A percentile compares a stretch with the other conserved stretches of the same genome.
phyloP scores from a whole-genome alignment of 139 green algal species.

The Chlorella vulgaris region DNA sequence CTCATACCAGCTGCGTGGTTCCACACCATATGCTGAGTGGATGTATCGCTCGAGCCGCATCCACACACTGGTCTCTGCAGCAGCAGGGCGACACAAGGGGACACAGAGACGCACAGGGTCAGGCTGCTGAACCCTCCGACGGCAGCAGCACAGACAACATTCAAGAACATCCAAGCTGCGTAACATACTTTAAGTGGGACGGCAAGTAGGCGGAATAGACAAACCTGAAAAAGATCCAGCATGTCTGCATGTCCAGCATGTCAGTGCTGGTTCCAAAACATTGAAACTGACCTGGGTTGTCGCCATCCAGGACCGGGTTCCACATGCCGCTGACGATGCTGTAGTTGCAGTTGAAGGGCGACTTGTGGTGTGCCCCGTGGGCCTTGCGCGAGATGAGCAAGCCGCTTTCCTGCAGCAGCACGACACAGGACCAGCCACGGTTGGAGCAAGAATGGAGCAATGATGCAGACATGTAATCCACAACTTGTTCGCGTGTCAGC shows the following conservation, averaged over 20 bases:
- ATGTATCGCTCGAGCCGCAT: slow-evolving; percentile 70
- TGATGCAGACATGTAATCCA: no score
- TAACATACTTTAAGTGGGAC: no score
- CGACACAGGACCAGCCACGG: background rate
- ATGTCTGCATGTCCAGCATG: no score
- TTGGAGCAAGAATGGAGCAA: background rate
- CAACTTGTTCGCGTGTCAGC: no score
- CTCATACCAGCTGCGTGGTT: slow-evolving; percentile 91
- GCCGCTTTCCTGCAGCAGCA: slow-evolving; percentile 65
- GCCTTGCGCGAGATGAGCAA: slow-evolving; percentile 81
- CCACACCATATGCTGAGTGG: slow-evolving; percentile 72
- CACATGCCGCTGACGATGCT: slow-evolving; percentile 94
- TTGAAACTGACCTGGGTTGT: slow-evolving; percentile 16
- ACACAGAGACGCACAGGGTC: background rate
- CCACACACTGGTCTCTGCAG: slow-evolving; percentile 46
- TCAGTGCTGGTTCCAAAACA: background rate
- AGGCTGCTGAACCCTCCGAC: no score
- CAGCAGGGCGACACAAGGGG: background rate
- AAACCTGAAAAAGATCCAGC: no score
- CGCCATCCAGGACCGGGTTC: slow-evolving; percentile 87
- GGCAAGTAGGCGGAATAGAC: no score
- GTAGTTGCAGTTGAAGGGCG: slow-evolving; percentile 97
- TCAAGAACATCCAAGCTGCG: no score
- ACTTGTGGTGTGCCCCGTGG: slow-evolving; percentile 92
- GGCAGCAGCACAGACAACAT: no score